A percentile compares a stretch with the other conserved stretches of the same genome.
phyloP scores from a whole-genome alignment of 2,329 filamentous ascomycete genomes.

The Xylariaceae sp. region DNA sequence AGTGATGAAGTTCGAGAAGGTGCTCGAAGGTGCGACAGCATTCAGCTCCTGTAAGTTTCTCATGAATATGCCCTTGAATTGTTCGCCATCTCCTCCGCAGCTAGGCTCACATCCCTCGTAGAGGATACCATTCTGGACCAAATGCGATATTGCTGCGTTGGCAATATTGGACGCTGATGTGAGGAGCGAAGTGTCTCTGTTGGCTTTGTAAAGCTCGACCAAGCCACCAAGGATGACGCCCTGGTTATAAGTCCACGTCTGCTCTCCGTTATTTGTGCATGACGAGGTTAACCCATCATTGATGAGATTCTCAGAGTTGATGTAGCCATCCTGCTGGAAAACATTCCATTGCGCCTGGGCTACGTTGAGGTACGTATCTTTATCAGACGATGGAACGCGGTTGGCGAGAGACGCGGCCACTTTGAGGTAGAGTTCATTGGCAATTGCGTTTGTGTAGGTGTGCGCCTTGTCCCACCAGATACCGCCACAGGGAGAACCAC shows the following conservation, averaged over 20 bases:
- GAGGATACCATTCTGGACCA: conserved; percentile 22
- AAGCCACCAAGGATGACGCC: conserved; percentile 47
- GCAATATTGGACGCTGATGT: conserved; percentile 41
- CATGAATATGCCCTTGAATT: conserved; percentile 6
- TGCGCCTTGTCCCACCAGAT: conserved; percentile 51
- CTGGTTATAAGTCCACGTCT: conserved; percentile 48
- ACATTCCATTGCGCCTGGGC: background rate
- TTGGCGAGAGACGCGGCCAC: conserved; percentile 47
- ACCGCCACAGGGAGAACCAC: conserved; percentile 45
- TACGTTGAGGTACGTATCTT: background rate
- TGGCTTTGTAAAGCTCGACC: conserved; percentile 41
- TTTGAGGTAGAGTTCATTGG: conserved; percentile 50
- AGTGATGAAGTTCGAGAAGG: background rate
- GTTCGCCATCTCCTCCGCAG: background rate
- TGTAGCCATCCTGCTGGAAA: conserved; percentile 26
- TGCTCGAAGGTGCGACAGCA: background rate
- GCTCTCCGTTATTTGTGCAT: conserved; percentile 41
- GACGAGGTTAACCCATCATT: conserved; percentile 43
- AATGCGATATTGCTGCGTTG: conserved; percentile 37
- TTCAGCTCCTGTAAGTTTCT: background rate
- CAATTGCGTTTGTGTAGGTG: conserved; percentile 44
- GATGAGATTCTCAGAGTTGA: conserved; percentile 41
- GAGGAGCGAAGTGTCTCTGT: conserved; percentile 34
- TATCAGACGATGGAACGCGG: conserved; percentile 26
- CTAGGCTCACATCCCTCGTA: conserved; percentile 22